Percentiles rank a stretch among this genome's conserved stretches.
phyloP scores from a whole-genome alignment of 768 basidiomycete genomes.

The Tephrocybe sp. region DNA sequence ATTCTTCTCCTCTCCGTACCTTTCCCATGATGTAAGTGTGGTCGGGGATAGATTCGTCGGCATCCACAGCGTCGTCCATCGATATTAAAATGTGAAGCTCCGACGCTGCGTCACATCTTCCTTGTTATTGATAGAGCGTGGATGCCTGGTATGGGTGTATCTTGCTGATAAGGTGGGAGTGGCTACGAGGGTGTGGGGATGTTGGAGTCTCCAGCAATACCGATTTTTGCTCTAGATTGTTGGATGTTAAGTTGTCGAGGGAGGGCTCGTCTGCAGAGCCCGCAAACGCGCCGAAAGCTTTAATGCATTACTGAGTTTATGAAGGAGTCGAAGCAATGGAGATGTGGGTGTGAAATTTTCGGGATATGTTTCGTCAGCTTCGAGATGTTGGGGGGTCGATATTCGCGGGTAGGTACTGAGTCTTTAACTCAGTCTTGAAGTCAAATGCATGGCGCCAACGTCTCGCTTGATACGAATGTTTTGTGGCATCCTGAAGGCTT shows the following conservation, averaged over 20 bases:
- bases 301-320: no score
- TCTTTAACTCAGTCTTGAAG: no score
- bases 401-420: no score
- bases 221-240: constrained; percentile 2
- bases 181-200: neutral
- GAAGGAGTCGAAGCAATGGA: constrained; percentile 19
- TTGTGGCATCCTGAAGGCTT: no score
- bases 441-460: no score
- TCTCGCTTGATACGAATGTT: no score
- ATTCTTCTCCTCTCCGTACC: constrained; percentile 18
- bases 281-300: constrained; percentile 3
- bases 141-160: constrained; percentile 11
- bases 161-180: constrained; percentile 5
- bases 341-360: no score
- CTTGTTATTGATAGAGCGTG: constrained; percentile 3
- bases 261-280: constrained; percentile 1
- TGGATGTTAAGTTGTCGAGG: constrained; percentile 7
- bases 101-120: constrained; percentile 19
- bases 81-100: constrained; percentile 10
- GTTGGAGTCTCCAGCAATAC: neutral
- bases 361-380: no score
- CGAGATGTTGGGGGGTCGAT: no score
- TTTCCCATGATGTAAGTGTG: neutral
- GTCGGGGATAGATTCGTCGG: neutral
- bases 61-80: neutral